Evolutionary conservation across 345 rosid genomes (phyloP).

Genomic region (Noccaea bulbosa): DNA sequence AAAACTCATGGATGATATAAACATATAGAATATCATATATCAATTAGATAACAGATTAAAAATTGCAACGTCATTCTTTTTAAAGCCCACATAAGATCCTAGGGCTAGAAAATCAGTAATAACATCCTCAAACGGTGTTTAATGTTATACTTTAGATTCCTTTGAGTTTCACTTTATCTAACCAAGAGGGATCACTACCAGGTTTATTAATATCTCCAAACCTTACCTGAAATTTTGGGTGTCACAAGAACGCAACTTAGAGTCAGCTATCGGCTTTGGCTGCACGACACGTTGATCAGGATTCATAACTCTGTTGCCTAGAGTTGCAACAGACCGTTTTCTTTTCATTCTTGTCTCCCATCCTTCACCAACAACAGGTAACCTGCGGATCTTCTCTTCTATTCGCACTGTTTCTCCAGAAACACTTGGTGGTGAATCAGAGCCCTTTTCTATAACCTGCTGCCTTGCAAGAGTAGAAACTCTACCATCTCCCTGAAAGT

Average conservation of each 20-base stretch:
- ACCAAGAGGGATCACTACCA: conserved; percentile 12
- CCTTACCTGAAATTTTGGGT: conserved; percentile 72
- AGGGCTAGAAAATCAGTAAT: conserved; percentile 7
- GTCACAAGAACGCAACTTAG: conserved; percentile 75
- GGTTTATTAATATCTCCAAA: conserved; percentile 19
- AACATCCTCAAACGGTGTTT: conserved; percentile 14
- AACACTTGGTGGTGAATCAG: conserved; percentile 61
- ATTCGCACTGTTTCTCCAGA: conserved; percentile 54
- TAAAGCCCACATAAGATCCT: background rate
- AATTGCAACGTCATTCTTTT: background rate
- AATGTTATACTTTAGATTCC: conserved; percentile 3
- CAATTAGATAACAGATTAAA: conserved; percentile 17
- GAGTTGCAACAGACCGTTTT: conserved; percentile 86
- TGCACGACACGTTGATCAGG: conserved; percentile 66
- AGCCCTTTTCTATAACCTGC: conserved; percentile 63
- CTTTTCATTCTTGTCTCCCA: conserved; percentile 94
- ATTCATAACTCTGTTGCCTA: conserved; percentile 63
- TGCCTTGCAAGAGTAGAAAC: conserved; percentile 56
- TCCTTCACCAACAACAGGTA: conserved; percentile 87
- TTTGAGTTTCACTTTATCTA: conserved; percentile 10
- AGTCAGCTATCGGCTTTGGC: conserved; percentile 60
- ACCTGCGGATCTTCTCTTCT: conserved; percentile 81
- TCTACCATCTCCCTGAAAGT: conserved; percentile 62
- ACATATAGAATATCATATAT: conserved; percentile 17
- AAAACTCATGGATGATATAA: conserved; percentile 5